Evolutionary conservation across 495 filamentous ascomycete genomes (phyloP), one percentile per base, ranked within the genome.

Genomic region (Aspergillus diversus): DNA sequence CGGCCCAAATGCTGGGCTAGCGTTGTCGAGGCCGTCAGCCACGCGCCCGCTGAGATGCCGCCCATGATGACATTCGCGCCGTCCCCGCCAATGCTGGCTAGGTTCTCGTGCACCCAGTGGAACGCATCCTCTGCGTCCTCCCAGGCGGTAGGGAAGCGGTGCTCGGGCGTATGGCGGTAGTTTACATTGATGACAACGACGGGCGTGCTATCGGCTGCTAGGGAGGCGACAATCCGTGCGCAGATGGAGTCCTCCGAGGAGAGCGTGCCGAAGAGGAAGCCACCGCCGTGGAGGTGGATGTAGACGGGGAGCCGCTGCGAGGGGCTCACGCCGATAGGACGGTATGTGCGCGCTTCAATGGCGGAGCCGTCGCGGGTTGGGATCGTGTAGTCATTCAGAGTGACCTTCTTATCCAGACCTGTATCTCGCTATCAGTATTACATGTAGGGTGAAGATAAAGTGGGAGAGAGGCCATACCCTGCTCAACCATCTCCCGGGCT

Each of bases 231-330:
- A 54, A 79, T 75, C 7, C 73, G 74, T 16, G 77, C 65, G 63
- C 81, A 83, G 55, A 63, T 72, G n/a, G 75, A 74, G 47, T 83
- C 77, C 67, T 85, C 83, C 35, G 81, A 76, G 16, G 68, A 58
- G 6, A 82, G 66, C 0, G 70, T 75, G 32, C 82, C 82, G 33
- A 79, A 74, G n/a, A 83, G 56, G 42, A 76, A 83, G 1, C 82
- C 83, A 12, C 83, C 82, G 9, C 82, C 82, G 65, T 85, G 82
- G 39, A 80, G 71, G 63, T 83, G 76, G 35, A 84, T 61, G 55
- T 80, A 81, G 16, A 79, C 69, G 0, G 82, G 81, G 7, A 82
- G 66, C 13, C 32, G 61, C 16, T 77, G 48, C 1, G 75, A 69
- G 2, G 48, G 8, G n/a, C 60, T 57, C 0, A 69, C 47, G 4